Conservation (phyloP, 2,329 filamentous ascomycete genomes). For the Monosporascus sp. region DNA sequence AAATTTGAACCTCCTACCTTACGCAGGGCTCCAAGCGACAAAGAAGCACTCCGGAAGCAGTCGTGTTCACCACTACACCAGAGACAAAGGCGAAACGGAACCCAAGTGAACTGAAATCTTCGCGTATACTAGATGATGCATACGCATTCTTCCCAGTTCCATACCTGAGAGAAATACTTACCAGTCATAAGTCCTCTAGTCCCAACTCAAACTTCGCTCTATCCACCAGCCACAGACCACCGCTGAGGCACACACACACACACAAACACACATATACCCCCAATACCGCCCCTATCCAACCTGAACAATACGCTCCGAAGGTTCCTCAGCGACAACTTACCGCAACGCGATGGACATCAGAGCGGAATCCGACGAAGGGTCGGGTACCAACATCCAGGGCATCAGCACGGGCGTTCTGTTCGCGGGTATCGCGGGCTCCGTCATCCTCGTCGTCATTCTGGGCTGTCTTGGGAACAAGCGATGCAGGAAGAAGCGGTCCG, state of each 20-base stretch:
- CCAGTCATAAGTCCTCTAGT: no score
- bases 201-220: no score
- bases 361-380: neutral
- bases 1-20: no score
- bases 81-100: no score
- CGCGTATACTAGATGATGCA: no score
- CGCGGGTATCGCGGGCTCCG: conserved; percentile 28
- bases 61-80: neutral
- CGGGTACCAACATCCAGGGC: conserved; percentile 3
- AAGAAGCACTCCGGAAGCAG: neutral
- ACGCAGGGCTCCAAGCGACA: neutral
- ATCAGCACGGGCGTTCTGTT: conserved; percentile 28
- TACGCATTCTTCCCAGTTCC: no score
- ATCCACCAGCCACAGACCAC: neutral
- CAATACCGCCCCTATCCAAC: neutral
- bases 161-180: no score
- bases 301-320: neutral
- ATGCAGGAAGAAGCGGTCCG: neutral
- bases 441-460: conserved; percentile 26
- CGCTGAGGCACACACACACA: neutral
- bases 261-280: neutral
- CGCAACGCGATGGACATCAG: neutral
- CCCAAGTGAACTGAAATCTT: no score
- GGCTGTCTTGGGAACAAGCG: neutral
- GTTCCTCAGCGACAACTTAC: neutral